A percentile compares a stretch with the other conserved stretches of the same genome.
Conservation (phyloP, 768 basidiomycete genomes). For the Tulasnella sp. region DNA sequence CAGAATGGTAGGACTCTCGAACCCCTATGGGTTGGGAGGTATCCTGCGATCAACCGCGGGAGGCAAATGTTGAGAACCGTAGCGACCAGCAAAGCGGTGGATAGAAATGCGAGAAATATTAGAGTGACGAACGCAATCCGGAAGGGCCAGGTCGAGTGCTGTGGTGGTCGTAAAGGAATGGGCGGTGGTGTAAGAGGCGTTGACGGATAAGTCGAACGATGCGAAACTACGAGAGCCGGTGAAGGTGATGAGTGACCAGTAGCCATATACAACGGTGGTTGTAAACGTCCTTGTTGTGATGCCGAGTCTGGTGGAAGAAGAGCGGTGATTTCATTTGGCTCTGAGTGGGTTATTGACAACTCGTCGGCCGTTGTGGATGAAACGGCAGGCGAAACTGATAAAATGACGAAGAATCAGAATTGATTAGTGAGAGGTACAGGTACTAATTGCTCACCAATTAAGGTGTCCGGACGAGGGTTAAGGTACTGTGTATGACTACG, state of each 20-base stretch:
- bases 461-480: constrained; percentile 33
- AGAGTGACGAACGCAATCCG: neutral
- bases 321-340: constrained; percentile 3
- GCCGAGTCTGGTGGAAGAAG: constrained; percentile 12
- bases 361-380: neutral
- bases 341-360: neutral
- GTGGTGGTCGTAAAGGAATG: neutral
- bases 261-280: neutral
- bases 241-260: neutral
- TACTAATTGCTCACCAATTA: neutral
- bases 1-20: constrained; percentile 8
- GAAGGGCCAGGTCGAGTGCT: neutral
- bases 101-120: neutral
- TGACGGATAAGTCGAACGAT: neutral
- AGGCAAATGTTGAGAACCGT: neutral
- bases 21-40: constrained; percentile 2
- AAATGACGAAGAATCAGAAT: neutral
- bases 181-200: neutral
- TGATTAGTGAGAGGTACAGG: neutral
- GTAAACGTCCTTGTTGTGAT: neutral
- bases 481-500: constrained; percentile 84
- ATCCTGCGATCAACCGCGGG: neutral
- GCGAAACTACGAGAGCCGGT: neutral
- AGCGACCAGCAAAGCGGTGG: neutral
- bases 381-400: neutral